A percentile compares a stretch with the other conserved stretches of the same genome.
Conservation (phyloP, 345 rosid species). For the Nasturtium officinale region DNA sequence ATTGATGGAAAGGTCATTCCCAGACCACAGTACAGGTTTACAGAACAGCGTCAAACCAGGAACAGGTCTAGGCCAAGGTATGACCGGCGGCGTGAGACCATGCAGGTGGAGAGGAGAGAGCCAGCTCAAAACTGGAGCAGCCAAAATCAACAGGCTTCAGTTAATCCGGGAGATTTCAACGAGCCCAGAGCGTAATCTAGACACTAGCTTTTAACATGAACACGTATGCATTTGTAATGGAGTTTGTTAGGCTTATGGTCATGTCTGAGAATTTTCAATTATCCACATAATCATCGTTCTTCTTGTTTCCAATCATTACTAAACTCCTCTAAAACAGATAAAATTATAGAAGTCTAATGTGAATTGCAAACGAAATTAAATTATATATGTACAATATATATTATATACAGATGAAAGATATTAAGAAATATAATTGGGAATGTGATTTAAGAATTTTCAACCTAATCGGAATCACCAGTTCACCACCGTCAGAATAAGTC, state of each 20-base stretch:
- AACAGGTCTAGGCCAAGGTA: conserved; percentile 65
- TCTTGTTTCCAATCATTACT: background rate
- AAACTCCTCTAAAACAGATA: background rate
- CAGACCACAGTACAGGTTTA: conserved; percentile 74
- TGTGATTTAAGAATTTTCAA: background rate
- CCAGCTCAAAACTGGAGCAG: conserved; percentile 43
- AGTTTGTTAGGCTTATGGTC: background rate
- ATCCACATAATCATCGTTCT: background rate
- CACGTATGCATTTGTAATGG: conserved; percentile 29
- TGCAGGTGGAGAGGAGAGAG: conserved; percentile 73
- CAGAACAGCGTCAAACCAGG: conserved; percentile 59
- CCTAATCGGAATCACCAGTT: background rate
- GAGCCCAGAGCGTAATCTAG: background rate
- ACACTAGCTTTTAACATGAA: background rate
- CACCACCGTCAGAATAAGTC: conserved; percentile 11
- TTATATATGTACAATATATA: conserved; percentile 16
- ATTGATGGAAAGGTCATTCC: conserved; percentile 86
- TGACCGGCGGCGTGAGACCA: conserved; percentile 74
- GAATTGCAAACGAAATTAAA: conserved; percentile 1
- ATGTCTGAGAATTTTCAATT: background rate
- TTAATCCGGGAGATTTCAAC: conserved; percentile 23
- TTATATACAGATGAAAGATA: conserved; percentile 7
- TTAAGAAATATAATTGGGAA: background rate
- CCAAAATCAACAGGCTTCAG: conserved; percentile 40
- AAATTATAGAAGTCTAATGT: background rate